Base-by-base conservation (phyloP, 495 filamentous ascomycete species). In the Rusavskia elegans region DNA sequence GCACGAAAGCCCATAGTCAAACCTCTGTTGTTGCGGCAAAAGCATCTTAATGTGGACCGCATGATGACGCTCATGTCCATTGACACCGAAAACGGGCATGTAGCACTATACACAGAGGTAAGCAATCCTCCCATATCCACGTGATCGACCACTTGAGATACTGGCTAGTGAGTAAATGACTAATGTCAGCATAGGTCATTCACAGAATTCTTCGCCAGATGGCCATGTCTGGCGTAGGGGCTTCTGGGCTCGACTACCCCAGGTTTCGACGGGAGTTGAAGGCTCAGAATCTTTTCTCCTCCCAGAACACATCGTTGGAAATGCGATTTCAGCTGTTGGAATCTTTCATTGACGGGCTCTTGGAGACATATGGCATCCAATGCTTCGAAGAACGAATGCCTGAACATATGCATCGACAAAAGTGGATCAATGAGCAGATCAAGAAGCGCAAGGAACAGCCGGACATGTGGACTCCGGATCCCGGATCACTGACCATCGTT, bases 51-150 rank as follows among this genome's bases (percentile, higher is more conserved):
- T 56, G 76, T 77, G 0, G 71, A 74, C 50, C 71, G 77, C 5
- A 83, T 85, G 76, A 60, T 81, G 35, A 76, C 78, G 40, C 71
- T 88, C 5, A 84, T 87, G 83, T 78, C 79, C 1, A 73, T 83
- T 8, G 69, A 66, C 6, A 64, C 70, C 9, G 64, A 63, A 14
- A 63, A 69, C 20, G 63, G 58, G 1, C 50, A 61, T 5, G 64
- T 74, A 49, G 78, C 83, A 0, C 66, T 89, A 3, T 87, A 87
- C 61, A 70, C 86, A 54, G 71, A 79, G 45, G 71, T 58, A 62
- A 62, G 53, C 17, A 10, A 46, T 25, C 8, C 25, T 27, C 25
- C 25, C 7, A 27, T 27, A 6, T 27, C 25, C 25, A 6, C 3
- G 4, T 27, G 25, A 1, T 27, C 7, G 25, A 27, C 25, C 25